These are phyloP conservation scores for Talaromyces pinophilus DNA, from an alignment of 2,329 filamentous ascomycete genomes.

Conservation along the genomic window DNA sequence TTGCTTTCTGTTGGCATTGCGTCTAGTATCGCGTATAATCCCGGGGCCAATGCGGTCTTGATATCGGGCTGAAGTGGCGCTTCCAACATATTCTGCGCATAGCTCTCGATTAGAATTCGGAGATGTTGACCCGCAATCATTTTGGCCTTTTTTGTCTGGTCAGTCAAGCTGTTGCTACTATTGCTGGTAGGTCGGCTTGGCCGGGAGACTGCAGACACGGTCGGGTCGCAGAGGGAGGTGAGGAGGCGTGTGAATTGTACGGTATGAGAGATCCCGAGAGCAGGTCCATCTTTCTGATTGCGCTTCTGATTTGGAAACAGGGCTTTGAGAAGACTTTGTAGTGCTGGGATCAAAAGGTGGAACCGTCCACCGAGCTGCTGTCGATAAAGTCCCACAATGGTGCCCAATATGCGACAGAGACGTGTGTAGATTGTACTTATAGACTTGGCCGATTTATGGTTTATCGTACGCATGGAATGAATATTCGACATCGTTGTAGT, in stretches of 20 bases:
- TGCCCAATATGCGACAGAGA: constrained; percentile 55
- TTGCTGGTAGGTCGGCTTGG: constrained; percentile 34
- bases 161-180: constrained; percentile 53
- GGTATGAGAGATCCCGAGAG: constrained; percentile 48
- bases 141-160: constrained; percentile 61
- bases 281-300: constrained; percentile 27
- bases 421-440: constrained; percentile 53
- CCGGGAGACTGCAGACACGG: constrained; percentile 55
- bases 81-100: constrained; percentile 55
- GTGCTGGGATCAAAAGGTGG: constrained; percentile 58
- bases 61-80: constrained; percentile 54
- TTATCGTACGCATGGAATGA: constrained; percentile 23
- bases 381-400: constrained; percentile 59
- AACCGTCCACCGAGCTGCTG: constrained; percentile 61
- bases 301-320: constrained; percentile 53
- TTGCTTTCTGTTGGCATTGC: constrained; percentile 54
- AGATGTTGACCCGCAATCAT: constrained; percentile 60
- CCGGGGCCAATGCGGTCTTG: constrained; percentile 54
- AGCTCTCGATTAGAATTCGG: constrained; percentile 59
- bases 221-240: constrained; percentile 63
- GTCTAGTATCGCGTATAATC: constrained; percentile 56
- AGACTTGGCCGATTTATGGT: constrained; percentile 35
- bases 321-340: constrained; percentile 57
- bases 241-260: constrained; percentile 57
- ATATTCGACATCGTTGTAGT: constrained; percentile 27